Conservation (phyloP, 441 rosid genomes). For the Arabidopsis lyrata region DNA sequence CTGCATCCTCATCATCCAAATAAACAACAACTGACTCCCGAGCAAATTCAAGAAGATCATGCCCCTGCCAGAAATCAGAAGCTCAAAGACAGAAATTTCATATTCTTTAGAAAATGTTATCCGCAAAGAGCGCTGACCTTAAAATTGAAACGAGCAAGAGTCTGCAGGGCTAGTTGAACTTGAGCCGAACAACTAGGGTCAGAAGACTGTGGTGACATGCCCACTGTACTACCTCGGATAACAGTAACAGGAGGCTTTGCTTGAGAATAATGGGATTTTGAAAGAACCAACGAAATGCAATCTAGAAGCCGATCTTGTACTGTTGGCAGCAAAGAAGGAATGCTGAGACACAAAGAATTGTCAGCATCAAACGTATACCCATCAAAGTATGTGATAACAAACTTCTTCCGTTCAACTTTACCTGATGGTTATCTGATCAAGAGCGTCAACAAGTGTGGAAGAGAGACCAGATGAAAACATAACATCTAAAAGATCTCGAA, state of each 20-base stretch:
- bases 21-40: conserved; percentile 91
- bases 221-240: conserved; percentile 65
- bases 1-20: conserved; percentile 96
- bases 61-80: conserved; percentile 74
- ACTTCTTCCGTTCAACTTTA: conserved; percentile 38
- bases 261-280: conserved; percentile 79
- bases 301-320: conserved; percentile 92
- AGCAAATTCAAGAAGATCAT: conserved; percentile 97
- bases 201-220: conserved; percentile 66
- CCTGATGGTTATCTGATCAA: conserved; percentile 91
- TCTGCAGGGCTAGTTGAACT: conserved; percentile 97
- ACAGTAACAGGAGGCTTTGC: conserved; percentile 67
- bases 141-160: conserved; percentile 96
- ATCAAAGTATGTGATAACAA: conserved; percentile 24
- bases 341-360: conserved; percentile 61
- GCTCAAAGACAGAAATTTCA: conserved; percentile 42
- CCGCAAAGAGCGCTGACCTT: conserved; percentile 60
- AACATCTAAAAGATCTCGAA: conserved; percentile 84
- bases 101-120: conserved; percentile 14
- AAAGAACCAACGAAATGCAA: conserved; percentile 87
- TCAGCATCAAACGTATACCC: conserved; percentile 34
- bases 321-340: conserved; percentile 90
- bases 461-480: conserved; percentile 96
- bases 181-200: conserved; percentile 79
- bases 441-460: conserved; percentile 84